A percentile compares a stretch with the other conserved stretches of the same genome.
Evolutionary conservation across 441 rosid genomes (phyloP).

Genomic region (Cnidoscolus chayamansa): DNA sequence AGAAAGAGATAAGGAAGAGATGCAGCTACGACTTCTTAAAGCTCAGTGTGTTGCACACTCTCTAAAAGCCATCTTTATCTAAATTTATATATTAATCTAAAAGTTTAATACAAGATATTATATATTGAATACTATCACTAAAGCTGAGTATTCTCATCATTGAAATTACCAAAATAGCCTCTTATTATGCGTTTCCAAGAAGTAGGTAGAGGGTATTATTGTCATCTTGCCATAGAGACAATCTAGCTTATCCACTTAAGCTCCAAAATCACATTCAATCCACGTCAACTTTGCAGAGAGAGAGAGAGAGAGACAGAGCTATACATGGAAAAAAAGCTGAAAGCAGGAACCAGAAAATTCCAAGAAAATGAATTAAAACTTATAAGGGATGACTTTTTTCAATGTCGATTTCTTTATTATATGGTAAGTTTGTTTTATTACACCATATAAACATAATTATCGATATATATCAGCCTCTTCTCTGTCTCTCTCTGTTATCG

Average conservation of each 20-base stretch:
- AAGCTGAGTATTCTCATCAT: too few relatives aligned
- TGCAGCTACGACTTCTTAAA: too few relatives aligned
- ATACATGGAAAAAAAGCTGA: too few relatives aligned
- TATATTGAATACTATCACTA: not conserved
- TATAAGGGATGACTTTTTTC: not conserved
- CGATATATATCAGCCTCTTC: not conserved
- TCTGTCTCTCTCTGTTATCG: too few relatives aligned
- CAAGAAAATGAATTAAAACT: not conserved
- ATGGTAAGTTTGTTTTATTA: constrained; percentile 14
- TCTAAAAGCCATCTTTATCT: too few relatives aligned
- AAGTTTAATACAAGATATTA: too few relatives aligned
- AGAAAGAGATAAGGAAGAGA: too few relatives aligned
- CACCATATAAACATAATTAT: not conserved
- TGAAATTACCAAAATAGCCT: too few relatives aligned
- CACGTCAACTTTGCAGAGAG: constrained; percentile 25
- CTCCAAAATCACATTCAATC: constrained; percentile 29
- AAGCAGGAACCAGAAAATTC: not conserved
- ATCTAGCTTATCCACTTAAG: constrained; percentile 22
- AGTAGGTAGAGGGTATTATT: constrained; percentile 1
- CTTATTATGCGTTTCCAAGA: too few relatives aligned
- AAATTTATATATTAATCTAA: too few relatives aligned
- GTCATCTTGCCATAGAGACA: not conserved
- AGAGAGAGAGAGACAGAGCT: not conserved
- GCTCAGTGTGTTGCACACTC: too few relatives aligned
- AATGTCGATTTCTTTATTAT: not conserved